A percentile compares a stretch with the other conserved stretches of the same genome.
These are phyloP conservation scores for Tilletia horrida DNA, from an alignment of 1,284 basidiomycete species.

Conservation along the genomic window DNA sequence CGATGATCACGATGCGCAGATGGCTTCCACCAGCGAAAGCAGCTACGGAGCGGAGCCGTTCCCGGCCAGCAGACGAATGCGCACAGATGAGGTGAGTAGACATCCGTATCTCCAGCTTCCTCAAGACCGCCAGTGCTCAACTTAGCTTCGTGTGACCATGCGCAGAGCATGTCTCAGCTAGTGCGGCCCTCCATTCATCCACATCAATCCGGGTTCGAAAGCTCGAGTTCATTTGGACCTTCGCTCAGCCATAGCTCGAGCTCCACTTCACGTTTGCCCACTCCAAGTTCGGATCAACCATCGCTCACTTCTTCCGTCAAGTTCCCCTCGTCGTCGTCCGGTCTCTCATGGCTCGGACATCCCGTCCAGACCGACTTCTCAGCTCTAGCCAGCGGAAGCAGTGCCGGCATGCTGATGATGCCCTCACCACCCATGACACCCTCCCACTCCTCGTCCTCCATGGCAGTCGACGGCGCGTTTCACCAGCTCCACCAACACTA, in stretches of 20 bases:
- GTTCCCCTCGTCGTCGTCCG: background rate
- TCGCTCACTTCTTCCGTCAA: too few relatives aligned
- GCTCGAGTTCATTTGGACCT: too few relatives aligned
- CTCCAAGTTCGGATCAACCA: background rate
- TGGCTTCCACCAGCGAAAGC: background rate
- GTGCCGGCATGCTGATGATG: too few relatives aligned
- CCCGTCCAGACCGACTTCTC: background rate
- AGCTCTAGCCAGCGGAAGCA: background rate
- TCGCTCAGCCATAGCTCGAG: background rate
- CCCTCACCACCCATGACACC: background rate
- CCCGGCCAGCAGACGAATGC: background rate
- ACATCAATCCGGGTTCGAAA: background rate
- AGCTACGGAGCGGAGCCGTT: background rate
- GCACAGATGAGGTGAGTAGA: slow-evolving; percentile 1
- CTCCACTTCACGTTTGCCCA: background rate
- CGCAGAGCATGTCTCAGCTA: background rate
- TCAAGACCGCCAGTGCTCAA: background rate
- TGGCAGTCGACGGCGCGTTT: too few relatives aligned
- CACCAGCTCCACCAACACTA: too few relatives aligned
- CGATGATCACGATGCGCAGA: background rate
- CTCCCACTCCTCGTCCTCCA: background rate
- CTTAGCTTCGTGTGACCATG: background rate
- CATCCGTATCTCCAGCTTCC: background rate
- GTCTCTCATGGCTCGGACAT: slow-evolving; percentile 5
- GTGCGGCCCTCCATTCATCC: background rate